Evolutionary conservation across 495 filamentous ascomycete species (phyloP).

Genomic region (Neurospora sp.): DNA sequence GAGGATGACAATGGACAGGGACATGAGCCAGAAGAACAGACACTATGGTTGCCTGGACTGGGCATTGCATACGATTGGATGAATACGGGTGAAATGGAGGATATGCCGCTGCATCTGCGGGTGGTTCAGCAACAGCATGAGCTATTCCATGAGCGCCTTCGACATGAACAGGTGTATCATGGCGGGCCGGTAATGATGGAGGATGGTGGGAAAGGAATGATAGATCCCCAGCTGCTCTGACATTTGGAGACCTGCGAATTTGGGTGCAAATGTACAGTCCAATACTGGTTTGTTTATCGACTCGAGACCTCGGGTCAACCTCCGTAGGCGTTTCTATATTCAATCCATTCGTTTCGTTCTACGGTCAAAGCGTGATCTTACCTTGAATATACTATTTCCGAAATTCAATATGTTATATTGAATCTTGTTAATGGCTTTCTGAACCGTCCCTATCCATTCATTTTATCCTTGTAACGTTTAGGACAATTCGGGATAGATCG

Average conservation of each 20-base stretch:
- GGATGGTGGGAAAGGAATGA: neutral
- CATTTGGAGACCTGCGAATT: neutral
- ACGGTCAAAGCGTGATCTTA: no score
- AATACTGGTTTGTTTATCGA: neutral
- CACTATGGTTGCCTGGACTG: neutral
- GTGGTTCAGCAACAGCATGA: neutral
- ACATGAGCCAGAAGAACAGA: neutral
- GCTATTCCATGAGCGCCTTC: neutral
- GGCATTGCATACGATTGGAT: neutral
- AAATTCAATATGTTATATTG: no score
- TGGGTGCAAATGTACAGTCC: neutral
- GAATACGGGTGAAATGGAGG: neutral
- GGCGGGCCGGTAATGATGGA: neutral
- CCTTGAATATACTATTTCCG: no score
- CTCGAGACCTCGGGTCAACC: no score
- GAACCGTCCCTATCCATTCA: no score
- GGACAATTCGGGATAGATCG: no score
- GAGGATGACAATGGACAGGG: constrained; percentile 3
- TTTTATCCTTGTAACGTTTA: no score
- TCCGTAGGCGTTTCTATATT: no score
- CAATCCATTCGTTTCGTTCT: no score
- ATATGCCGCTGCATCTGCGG: neutral
- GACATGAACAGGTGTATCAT: neutral
- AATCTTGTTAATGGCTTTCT: no score
- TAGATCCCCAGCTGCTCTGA: neutral